Evolutionary conservation across 805 yeast species (phyloP).

Genomic region (Candida vaughaniae): DNA sequence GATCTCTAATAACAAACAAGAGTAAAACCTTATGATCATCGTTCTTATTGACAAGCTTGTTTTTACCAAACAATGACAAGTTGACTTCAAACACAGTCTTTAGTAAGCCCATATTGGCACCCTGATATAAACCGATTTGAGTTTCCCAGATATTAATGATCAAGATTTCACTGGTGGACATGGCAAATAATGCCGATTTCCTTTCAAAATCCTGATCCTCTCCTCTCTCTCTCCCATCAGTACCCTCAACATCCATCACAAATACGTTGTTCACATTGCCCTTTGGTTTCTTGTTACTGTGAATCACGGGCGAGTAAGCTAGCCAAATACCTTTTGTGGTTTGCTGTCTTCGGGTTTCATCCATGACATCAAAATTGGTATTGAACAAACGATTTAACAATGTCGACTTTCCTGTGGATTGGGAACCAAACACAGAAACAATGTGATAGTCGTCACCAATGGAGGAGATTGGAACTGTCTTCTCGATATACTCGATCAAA

Average conservation of each 20-base stretch:
- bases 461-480: constrained; percentile 29
- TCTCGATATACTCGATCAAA: constrained; percentile 34
- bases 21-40: constrained; percentile 61
- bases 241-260: constrained; percentile 97
- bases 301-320: constrained; percentile 37
- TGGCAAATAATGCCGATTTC: constrained; percentile 91
- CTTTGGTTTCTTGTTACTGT: constrained; percentile 11
- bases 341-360: constrained; percentile 79
- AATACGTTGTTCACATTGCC: constrained; percentile 44
- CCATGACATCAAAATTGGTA: constrained; percentile 91
- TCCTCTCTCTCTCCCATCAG: constrained; percentile 97
- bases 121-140: constrained; percentile 95
- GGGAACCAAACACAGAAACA: constrained; percentile 95
- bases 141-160: constrained; percentile 96
- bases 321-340: constrained; percentile 58
- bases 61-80: constrained; percentile 73
- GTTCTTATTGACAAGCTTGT: constrained; percentile 24
- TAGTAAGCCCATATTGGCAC: constrained; percentile 93
- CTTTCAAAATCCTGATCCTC: constrained; percentile 98
- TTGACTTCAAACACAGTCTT: constrained; percentile 97
- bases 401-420: constrained; percentile 95
- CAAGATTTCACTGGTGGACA: constrained; percentile 85
- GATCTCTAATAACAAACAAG: constrained; percentile 90
- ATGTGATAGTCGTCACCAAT: constrained; percentile 80
- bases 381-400: constrained; percentile 81